Conservation (phyloP, 768 basidiomycete species). For the Hygrophoropsis aurantiaca region DNA sequence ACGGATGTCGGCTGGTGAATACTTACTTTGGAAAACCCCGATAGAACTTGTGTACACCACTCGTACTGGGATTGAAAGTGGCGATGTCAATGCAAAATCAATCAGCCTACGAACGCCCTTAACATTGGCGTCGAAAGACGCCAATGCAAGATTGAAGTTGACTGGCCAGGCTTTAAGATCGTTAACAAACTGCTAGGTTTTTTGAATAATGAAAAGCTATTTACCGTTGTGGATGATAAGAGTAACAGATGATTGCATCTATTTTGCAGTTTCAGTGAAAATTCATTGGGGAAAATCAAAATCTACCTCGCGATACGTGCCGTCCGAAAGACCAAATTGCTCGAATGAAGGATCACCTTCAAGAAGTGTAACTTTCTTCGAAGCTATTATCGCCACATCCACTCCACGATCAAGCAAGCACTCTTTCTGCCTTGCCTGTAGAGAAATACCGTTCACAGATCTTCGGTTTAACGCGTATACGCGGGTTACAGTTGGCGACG, state of each 20-base stretch:
- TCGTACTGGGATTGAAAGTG: constrained; percentile 13
- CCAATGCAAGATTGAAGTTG: constrained; percentile 36
- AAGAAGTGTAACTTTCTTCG: constrained; percentile 27
- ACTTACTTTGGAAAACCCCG: constrained; percentile 22
- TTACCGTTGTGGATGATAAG: constrained; percentile 6
- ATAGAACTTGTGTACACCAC: constrained; percentile 35
- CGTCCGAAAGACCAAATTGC: no score
- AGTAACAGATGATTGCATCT: not conserved
- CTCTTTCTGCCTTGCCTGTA: constrained; percentile 20
- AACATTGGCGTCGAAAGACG: constrained; percentile 28
- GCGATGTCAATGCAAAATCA: constrained; percentile 29
- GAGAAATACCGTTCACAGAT: constrained; percentile 2
- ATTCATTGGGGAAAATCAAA: no score
- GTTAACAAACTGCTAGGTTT: not conserved
- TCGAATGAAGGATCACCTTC: constrained; percentile 13
- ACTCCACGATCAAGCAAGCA: constrained; percentile 27
- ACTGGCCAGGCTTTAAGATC: constrained; percentile 35
- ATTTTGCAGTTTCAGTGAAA: not conserved
- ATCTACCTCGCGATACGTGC: no score
- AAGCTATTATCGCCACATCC: constrained; percentile 19
- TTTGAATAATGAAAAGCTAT: not conserved
- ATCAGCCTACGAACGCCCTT: constrained; percentile 31
- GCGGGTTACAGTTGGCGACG: not conserved
- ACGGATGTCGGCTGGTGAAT: not conserved
- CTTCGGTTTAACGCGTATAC: constrained; percentile 27